Conservation (phyloP, 805 yeast genomes). For the Metschnikowia koreensis region DNA sequence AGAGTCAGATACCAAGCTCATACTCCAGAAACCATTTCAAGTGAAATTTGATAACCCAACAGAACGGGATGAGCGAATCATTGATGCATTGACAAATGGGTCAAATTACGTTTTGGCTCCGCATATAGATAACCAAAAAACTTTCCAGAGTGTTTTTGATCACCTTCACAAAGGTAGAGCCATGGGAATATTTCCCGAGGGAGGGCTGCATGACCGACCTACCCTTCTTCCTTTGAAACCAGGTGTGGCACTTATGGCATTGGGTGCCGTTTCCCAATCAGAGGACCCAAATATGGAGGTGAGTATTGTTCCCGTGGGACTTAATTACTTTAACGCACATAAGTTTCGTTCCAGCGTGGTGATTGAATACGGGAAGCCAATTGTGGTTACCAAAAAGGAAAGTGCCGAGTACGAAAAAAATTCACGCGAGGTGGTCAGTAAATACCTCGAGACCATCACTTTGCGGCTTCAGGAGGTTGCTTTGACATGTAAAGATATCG, state of each 20-base stretch:
- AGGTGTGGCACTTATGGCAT: conserved; percentile 46
- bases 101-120: conserved; percentile 36
- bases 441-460: conserved; percentile 30
- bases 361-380: conserved; percentile 42
- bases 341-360: conserved; percentile 42
- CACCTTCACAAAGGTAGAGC: conserved; percentile 34
- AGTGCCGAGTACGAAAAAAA: conserved; percentile 29
- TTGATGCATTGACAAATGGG: conserved; percentile 24
- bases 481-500: conserved; percentile 41
- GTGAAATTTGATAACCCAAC: conserved; percentile 14
- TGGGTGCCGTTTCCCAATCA: conserved; percentile 38
- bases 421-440: conserved; percentile 26
- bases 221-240: conserved; percentile 43
- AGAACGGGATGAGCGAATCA: conserved; percentile 15
- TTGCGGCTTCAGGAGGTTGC: conserved; percentile 39
- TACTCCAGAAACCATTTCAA: conserved; percentile 26
- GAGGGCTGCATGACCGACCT: conserved; percentile 44
- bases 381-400: conserved; percentile 29
- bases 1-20: conserved; percentile 30
- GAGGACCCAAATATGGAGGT: conserved; percentile 22
- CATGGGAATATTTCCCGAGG: conserved; percentile 44
- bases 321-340: conserved; percentile 44
- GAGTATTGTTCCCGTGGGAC: conserved; percentile 39
- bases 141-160: conserved; percentile 38
- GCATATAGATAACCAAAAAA: conserved; percentile 36